Percentiles rank a stretch among this genome's conserved stretches.
Conservation (phyloP, 1,139 yeast species). For the Yamadazyma aaseri region DNA sequence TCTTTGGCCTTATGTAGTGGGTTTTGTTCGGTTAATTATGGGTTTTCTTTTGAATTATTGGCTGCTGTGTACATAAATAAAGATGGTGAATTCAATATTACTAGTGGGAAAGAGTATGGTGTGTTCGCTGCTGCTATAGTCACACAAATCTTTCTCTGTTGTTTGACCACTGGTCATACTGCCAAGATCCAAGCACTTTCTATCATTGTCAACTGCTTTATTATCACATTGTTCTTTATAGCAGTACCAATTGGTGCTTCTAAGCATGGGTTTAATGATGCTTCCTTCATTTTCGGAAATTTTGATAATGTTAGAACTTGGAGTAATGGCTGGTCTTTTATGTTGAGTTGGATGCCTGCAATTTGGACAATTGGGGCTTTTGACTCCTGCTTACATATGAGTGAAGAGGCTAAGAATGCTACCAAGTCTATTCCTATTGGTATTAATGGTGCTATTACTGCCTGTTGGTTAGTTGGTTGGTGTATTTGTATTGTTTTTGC, state of each 20-base stretch:
- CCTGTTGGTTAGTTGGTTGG: slow-evolving; percentile 64
- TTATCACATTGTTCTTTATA: slow-evolving; percentile 58
- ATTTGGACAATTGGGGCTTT: slow-evolving; percentile 68
- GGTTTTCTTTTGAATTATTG: slow-evolving; percentile 36
- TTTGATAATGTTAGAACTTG: slow-evolving; percentile 55
- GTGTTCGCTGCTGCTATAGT: slow-evolving; percentile 34
- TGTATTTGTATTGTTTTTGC: slow-evolving; percentile 51
- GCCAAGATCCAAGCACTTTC: slow-evolving; percentile 62
- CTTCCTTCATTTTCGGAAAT: slow-evolving; percentile 51
- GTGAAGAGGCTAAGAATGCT: slow-evolving; percentile 71
- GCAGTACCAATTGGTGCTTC: slow-evolving; percentile 61
- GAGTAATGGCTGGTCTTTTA: slow-evolving; percentile 67
- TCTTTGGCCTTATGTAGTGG: slow-evolving; percentile 37
- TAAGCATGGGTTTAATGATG: slow-evolving; percentile 35
- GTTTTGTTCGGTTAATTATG: slow-evolving; percentile 37
- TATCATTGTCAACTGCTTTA: slow-evolving; percentile 51
- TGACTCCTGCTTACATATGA: slow-evolving; percentile 71
- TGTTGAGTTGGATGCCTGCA: slow-evolving; percentile 62
- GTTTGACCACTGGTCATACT: slow-evolving; percentile 38
- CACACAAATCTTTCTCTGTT: slow-evolving; percentile 27
- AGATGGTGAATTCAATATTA: slow-evolving; percentile 32
- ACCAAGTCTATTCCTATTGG: slow-evolving; percentile 66
- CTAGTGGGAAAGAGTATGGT: slow-evolving; percentile 33
- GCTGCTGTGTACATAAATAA: slow-evolving; percentile 32
- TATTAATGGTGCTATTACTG: slow-evolving; percentile 46